Percentiles rank a stretch among this genome's conserved stretches.
Conservation (phyloP, 2,329 filamentous ascomycete genomes). For the Coniochaeta sp. region DNA sequence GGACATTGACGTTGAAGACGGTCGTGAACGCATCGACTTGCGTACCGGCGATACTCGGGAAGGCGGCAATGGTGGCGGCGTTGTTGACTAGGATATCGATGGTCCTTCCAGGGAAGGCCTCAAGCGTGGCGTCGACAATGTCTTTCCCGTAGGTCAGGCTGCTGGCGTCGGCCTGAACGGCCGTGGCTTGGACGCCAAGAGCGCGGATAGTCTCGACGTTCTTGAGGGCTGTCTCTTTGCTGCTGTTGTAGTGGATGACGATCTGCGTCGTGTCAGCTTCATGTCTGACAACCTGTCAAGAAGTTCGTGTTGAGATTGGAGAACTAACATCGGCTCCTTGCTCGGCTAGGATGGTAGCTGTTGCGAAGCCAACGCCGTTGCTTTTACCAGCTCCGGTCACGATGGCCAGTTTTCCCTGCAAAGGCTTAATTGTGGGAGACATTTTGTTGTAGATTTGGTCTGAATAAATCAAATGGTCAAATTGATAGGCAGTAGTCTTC, state of each 20-base stretch:
- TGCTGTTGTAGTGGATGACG: conserved; percentile 12
- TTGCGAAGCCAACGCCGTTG: conserved; percentile 12
- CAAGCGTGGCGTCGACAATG: conserved; percentile 6
- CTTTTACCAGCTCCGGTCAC: conserved; percentile 12
- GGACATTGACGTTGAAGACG: conserved; percentile 11
- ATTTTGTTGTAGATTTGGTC: neutral
- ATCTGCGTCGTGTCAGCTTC: conserved; percentile 1
- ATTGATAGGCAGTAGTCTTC: neutral
- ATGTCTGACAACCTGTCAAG: neutral
- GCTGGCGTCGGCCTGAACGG: conserved; percentile 9
- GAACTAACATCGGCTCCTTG: conserved; percentile 9
- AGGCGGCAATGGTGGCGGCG: conserved; percentile 4
- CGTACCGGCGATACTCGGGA: conserved; percentile 3
- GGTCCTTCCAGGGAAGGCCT: conserved; percentile 7
- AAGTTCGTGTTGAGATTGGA: neutral
- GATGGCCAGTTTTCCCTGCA: conserved; percentile 12
- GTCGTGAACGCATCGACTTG: conserved; percentile 7
- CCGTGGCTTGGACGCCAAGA: conserved; percentile 6
- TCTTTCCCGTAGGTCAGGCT: conserved; percentile 7
- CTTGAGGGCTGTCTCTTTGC: conserved; percentile 6
- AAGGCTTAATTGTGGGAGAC: neutral
- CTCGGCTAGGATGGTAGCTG: conserved; percentile 7
- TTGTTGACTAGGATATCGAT: conserved; percentile 14
- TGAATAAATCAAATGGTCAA: neutral
- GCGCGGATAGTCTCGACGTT: conserved; percentile 3